phyloP scores from a whole-genome alignment of 1,139 yeast species.

The Kodamaea sp. region DNA sequence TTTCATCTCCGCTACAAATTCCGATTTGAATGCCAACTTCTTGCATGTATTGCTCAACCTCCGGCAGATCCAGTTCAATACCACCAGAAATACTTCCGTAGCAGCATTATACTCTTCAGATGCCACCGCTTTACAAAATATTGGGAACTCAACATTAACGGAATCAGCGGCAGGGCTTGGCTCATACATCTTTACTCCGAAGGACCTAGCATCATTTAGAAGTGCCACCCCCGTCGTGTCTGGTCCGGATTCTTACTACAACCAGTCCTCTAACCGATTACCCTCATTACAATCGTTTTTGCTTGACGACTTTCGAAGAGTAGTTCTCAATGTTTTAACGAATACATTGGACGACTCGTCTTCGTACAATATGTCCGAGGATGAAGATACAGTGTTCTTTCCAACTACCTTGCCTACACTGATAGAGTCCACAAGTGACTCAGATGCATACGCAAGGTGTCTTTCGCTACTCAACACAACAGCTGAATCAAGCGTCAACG shows the following conservation, averaged over 20 bases:
- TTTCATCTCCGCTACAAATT: conserved; percentile 52
- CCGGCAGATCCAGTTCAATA: conserved; percentile 21
- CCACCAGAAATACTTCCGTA: conserved; percentile 2
- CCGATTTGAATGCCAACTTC: conserved; percentile 55
- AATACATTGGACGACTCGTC: conserved; percentile 23
- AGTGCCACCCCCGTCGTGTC: neutral
- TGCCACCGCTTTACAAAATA: conserved; percentile 2
- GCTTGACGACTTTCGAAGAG: conserved; percentile 41
- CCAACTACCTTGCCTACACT: conserved; percentile 9
- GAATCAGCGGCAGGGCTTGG: conserved; percentile 24
- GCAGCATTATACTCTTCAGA: conserved; percentile 3
- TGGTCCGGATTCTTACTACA: conserved; percentile 5
- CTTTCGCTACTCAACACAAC: conserved; percentile 14
- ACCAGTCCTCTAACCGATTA: conserved; percentile 5
- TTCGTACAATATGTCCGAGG: conserved; percentile 22
- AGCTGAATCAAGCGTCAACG: conserved; percentile 10
- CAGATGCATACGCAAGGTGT: conserved; percentile 7
- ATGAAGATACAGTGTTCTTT: conserved; percentile 24
- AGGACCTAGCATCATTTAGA: conserved; percentile 15
- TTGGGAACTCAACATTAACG: conserved; percentile 33
- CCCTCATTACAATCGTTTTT: conserved; percentile 34
- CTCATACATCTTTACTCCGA: conserved; percentile 29
- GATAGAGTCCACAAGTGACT: conserved; percentile 8
- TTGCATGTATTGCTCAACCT: conserved; percentile 55
- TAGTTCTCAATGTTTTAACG: conserved; percentile 36